Percentiles rank a stretch among this genome's conserved stretches.
These are phyloP conservation scores for Solanum sejunctum DNA, from an alignment of 257 asterid species.

Conservation along the genomic window DNA sequence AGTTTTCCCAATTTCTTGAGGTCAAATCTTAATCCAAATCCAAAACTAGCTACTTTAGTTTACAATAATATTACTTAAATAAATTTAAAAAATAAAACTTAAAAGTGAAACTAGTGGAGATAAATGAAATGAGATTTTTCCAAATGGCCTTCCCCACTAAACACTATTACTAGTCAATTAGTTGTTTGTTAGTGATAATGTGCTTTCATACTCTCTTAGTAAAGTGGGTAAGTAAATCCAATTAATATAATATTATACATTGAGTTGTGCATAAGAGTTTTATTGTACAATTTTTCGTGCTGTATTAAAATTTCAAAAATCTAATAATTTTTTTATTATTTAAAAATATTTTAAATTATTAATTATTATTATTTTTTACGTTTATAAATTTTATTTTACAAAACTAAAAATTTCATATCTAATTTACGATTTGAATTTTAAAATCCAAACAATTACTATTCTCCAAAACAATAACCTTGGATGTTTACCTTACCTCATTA, in stretches of 20 bases:
- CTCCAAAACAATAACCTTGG: neutral
- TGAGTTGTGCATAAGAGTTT: neutral
- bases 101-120: neutral
- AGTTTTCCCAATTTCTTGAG: neutral
- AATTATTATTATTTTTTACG: too few species aligned
- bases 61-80: neutral
- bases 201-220: neutral
- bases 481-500: neutral
- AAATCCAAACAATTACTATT: neutral
- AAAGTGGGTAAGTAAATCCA: neutral
- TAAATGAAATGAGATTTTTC: neutral
- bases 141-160: neutral
- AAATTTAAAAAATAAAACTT: neutral
- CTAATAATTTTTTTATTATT: too few species aligned
- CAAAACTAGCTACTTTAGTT: neutral
- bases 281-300: too few species aligned
- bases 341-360: fast-evolving
- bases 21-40: neutral
- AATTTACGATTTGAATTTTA: too few species aligned
- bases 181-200: neutral
- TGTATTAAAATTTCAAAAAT: too few species aligned
- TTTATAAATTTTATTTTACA: too few species aligned
- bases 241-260: neutral
- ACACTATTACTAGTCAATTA: neutral
- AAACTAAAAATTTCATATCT: too few species aligned